Base-by-base conservation (phyloP, 2,329 filamentous ascomycete species). In the Curvularia eragrostidis region DNA sequence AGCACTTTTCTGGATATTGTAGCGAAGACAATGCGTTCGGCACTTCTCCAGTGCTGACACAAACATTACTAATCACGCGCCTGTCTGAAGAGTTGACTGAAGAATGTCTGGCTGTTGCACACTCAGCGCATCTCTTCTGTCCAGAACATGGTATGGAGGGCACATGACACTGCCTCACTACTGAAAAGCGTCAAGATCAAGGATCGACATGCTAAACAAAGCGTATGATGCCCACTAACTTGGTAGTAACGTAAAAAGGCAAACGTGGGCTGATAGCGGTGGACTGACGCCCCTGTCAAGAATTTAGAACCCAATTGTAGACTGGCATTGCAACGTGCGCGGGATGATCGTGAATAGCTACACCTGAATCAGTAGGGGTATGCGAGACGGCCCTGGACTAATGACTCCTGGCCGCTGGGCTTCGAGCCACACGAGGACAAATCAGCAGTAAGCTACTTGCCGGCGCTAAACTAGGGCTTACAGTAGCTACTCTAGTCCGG, bases 1-100 rank as follows among this genome's bases (percentile, higher is more conserved):
- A 54, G 58, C 61, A 55, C 60, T 55, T n/a, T 61, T 23, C 42
- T 47, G 65, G 65, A 41, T 28, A n/a, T 19, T n/a, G 15, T 13
- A 24, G 23, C 23, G 44, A 39, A 18, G 34, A 36, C 32, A 18
- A 21, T 39, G 47, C 30, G n/a, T n/a, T 28, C 47, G n/a, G 47
- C 47, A n/a, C 24, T 39, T 39, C 3, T 28, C 15, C 30, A 34
- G 7, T 18, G 47, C 32, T 49, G 47, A 34, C 47, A n/a, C 47
- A 49, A 9, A 26, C 39, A 34, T 38, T 26, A 19, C 15, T 34
- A 24, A 49, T 13, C 34, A 49, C 18, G 32, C 47, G 24, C n/a
- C 7, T 39, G 23, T n/a, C 15, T 12, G 32, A 19, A 21, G 24
- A 12, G 21, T 13, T 36, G 24, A 32, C 39, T 42, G 21, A 38